phyloP scores from a whole-genome alignment of 2,329 filamentous ascomycete genomes.

The Tolypocladium inflatum region DNA sequence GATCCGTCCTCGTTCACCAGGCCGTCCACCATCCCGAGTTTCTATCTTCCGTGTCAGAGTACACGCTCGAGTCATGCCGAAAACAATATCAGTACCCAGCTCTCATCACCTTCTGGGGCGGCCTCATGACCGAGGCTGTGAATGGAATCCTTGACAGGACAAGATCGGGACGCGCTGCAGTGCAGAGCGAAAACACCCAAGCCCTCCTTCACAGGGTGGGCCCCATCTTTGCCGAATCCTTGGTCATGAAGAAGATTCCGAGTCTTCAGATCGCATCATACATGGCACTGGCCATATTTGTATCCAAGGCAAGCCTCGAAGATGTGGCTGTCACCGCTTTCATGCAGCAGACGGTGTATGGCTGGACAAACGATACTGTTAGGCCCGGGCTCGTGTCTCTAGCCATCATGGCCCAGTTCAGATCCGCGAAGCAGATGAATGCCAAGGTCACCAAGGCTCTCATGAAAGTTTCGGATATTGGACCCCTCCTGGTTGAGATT shows the following conservation, averaged over 20 bases:
- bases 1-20: constrained; percentile 74
- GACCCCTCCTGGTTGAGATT: constrained; percentile 50
- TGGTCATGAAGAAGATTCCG: constrained; percentile 65
- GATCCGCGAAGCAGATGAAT: constrained; percentile 60
- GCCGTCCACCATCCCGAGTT: constrained; percentile 71
- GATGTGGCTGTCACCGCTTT: constrained; percentile 75
- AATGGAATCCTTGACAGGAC: constrained; percentile 72
- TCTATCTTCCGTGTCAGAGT: constrained; percentile 65
- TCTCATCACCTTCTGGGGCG: constrained; percentile 83
- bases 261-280: constrained; percentile 82
- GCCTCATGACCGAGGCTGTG: constrained; percentile 75
- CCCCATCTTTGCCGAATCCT: constrained; percentile 66
- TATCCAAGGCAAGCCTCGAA: constrained; percentile 69
- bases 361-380: constrained; percentile 66
- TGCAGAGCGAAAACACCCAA: constrained; percentile 75
- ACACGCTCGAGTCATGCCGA: constrained; percentile 66
- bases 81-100: constrained; percentile 65
- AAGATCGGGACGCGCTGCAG: constrained; percentile 63
- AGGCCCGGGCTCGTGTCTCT: constrained; percentile 70
- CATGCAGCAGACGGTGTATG: constrained; percentile 78
- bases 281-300: constrained; percentile 81
- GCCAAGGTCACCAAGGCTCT: constrained; percentile 60
- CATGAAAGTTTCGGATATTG: constrained; percentile 51
- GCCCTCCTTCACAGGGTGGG: constrained; percentile 58
- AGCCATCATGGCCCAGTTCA: constrained; percentile 72